These are phyloP conservation scores for Leccinum broughii DNA, from an alignment of 768 basidiomycete genomes.

Conservation along the genomic window DNA sequence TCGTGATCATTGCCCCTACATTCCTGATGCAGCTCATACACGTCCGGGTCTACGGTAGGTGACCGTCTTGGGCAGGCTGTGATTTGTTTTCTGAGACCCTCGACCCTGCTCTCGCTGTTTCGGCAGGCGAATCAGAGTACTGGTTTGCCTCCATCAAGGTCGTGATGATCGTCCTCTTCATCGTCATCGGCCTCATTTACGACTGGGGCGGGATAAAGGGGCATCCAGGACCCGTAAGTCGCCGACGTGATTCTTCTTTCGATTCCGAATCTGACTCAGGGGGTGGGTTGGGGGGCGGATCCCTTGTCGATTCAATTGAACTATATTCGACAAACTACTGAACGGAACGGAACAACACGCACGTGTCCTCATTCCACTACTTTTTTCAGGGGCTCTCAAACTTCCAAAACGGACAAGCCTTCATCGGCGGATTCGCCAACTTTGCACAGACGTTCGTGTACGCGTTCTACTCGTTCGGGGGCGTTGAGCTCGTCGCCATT, in stretches of 20 bases:
- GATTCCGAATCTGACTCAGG: neutral
- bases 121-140: slow-evolving; percentile 57
- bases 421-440: slow-evolving; percentile 52
- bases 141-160: slow-evolving; percentile 69
- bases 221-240: slow-evolving; percentile 56
- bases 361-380: neutral
- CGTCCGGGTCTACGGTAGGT: slow-evolving; percentile 53
- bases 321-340: neutral
- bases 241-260: neutral
- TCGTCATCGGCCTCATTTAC: slow-evolving; percentile 60
- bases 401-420: slow-evolving; percentile 50
- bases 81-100: neutral
- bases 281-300: neutral
- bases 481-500: slow-evolving; percentile 68
- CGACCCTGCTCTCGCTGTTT: neutral
- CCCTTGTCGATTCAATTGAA: neutral
- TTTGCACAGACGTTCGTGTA: slow-evolving; percentile 64
- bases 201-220: slow-evolving; percentile 61
- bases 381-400: slow-evolving; percentile 47
- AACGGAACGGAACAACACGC: neutral
- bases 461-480: slow-evolving; percentile 70
- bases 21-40: slow-evolving; percentile 56
- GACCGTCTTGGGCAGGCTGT: neutral
- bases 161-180: slow-evolving; percentile 59
- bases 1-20: slow-evolving; percentile 53